These are phyloP conservation scores for Xylaria sp. DNA, from an alignment of 2,329 filamentous ascomycete genomes.

Conservation along the genomic window DNA sequence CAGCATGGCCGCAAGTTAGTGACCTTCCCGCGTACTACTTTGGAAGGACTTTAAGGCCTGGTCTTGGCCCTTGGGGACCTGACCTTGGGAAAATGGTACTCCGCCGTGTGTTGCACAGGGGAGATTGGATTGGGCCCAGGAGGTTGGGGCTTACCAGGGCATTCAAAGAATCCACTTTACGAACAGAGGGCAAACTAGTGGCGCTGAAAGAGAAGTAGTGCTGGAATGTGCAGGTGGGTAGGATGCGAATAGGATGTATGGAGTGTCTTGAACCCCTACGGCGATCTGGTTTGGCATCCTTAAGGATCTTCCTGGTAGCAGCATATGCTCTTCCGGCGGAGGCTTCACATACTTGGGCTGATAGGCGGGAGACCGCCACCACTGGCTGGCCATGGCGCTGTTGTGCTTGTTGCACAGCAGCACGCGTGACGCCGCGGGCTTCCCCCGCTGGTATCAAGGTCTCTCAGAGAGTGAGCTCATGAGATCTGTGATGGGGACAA, in stretches of 20 bases:
- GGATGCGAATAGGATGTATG: not conserved
- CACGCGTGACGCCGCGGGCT: conserved; percentile 37
- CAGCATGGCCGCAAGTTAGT: not conserved
- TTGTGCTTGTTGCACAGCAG: conserved; percentile 38
- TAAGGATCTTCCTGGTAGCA: not conserved
- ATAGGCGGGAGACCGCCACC: not conserved
- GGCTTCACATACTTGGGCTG: not conserved
- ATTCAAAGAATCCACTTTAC: not conserved
- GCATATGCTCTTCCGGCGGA: not conserved
- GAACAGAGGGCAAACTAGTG: not conserved
- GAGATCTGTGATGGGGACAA: conserved; percentile 40
- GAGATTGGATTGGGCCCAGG: conserved; percentile 8
- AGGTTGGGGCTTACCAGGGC: not conserved
- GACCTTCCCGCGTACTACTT: not conserved
- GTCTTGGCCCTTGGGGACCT: too few species aligned
- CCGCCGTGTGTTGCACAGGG: not conserved
- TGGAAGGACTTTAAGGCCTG: not conserved
- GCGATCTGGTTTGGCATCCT: not conserved
- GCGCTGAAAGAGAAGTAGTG: not conserved
- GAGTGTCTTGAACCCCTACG: not conserved
- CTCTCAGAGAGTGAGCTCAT: conserved; percentile 36
- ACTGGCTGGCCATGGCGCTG: conserved; percentile 28
- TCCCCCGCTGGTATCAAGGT: conserved; percentile 39
- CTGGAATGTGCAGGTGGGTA: not conserved
- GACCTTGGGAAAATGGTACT: conserved; percentile 4